These are phyloP conservation scores for Daphne laureola DNA, from an alignment of 441 rosid species.

Conservation along the genomic window DNA sequence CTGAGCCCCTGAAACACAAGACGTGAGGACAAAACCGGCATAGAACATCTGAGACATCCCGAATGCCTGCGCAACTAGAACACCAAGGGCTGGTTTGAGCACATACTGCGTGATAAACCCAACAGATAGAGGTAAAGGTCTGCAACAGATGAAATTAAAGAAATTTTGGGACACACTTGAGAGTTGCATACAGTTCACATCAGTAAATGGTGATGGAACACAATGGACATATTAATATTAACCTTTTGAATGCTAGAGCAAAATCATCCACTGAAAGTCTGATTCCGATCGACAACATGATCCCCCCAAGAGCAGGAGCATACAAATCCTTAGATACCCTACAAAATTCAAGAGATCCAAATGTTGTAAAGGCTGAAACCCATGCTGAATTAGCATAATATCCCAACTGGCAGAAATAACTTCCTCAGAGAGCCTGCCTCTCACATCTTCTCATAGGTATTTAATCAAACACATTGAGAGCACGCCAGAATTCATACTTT, in stretches of 20 bases:
- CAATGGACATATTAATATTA: background rate
- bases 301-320: conserved; percentile 97
- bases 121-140: conserved; percentile 76
- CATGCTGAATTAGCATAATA: too few species aligned
- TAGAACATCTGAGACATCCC: conserved; percentile 66
- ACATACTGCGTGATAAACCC: conserved; percentile 72
- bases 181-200: conserved; percentile 4
- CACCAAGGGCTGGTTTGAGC: conserved; percentile 69
- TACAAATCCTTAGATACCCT: conserved; percentile 94
- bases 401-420: too few species aligned
- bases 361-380: background rate
- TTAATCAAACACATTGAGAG: conserved; percentile 16
- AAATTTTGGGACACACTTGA: conserved; percentile 12
- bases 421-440: background rate
- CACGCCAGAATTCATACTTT: too few species aligned
- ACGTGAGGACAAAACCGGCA: conserved; percentile 78
- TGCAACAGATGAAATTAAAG: conserved; percentile 29
- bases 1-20: conserved; percentile 93
- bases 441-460: conserved; percentile 9
- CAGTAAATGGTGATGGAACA: background rate
- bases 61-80: conserved; percentile 61
- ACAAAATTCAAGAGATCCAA: conserved; percentile 15
- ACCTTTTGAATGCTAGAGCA: conserved; percentile 86
- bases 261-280: conserved; percentile 73
- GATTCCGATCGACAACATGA: conserved; percentile 91